A percentile compares a stretch with the other conserved stretches of the same genome.
phyloP scores from a whole-genome alignment of 2,329 filamentous ascomycete genomes.

The Talaromyces pinophilus region DNA sequence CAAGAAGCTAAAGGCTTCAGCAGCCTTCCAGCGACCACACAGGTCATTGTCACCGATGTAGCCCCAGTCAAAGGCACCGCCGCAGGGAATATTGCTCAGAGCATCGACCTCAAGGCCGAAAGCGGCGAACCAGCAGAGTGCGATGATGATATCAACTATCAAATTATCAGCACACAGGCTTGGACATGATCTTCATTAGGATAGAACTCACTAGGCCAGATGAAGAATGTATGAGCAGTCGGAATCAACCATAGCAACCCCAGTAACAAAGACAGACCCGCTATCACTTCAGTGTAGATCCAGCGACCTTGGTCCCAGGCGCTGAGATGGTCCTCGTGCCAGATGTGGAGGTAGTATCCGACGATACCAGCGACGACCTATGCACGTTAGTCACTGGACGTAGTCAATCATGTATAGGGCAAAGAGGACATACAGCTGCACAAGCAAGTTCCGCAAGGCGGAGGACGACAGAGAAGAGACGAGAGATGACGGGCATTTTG shows the following conservation, averaged over 20 bases:
- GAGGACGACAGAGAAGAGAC: conserved; percentile 59
- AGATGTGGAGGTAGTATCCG: conserved; percentile 63
- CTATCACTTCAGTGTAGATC: conserved; percentile 74
- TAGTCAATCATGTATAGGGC: conserved; percentile 27
- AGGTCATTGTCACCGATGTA: conserved; percentile 52
- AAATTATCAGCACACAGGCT: background rate
- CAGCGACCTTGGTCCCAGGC: conserved; percentile 63
- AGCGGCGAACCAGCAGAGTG: conserved; percentile 67
- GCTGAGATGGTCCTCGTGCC: conserved; percentile 42
- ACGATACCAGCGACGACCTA: conserved; percentile 66
- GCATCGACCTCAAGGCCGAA: conserved; percentile 68
- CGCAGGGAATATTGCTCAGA: conserved; percentile 54
- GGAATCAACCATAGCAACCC: conserved; percentile 72
- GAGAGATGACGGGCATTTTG: conserved; percentile 54
- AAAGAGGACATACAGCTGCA: conserved; percentile 56
- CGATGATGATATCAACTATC: conserved; percentile 65
- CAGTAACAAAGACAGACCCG: conserved; percentile 68
- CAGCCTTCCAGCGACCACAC: conserved; percentile 71
- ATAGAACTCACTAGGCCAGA: conserved; percentile 58
- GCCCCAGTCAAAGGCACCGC: conserved; percentile 62
- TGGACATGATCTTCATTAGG: too few species aligned
- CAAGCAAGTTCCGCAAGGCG: conserved; percentile 67
- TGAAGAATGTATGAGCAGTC: conserved; percentile 65
- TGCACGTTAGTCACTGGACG: background rate
- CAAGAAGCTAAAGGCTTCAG: conserved; percentile 71